phyloP scores from a whole-genome alignment of 768 basidiomycete species.

The Pleurotus salmoneostramineus region DNA sequence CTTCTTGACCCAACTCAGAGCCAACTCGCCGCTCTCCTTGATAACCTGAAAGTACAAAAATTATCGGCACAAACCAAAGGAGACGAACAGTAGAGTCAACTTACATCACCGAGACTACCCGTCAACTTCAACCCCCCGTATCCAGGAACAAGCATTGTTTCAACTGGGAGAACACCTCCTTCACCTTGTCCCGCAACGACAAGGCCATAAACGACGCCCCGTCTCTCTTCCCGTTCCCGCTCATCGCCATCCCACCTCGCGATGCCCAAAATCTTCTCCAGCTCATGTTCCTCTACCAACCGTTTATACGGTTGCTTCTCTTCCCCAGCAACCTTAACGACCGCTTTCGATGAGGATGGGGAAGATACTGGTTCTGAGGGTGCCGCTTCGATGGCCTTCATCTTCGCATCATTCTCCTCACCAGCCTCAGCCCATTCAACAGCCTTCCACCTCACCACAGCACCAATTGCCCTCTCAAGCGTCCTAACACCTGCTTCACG shows the following conservation, averaged over 20 bases:
- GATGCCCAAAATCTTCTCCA: constrained; percentile 84
- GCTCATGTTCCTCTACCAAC: constrained; percentile 60
- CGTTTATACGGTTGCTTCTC: constrained; percentile 42
- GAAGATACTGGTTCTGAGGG: constrained; percentile 3
- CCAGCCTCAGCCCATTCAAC: constrained; percentile 83
- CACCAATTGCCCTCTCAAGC: constrained; percentile 82
- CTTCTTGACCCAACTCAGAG: constrained; percentile 89
- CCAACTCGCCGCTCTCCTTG: constrained; percentile 87
- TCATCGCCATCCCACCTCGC: constrained; percentile 80
- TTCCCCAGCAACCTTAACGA: constrained; percentile 15
- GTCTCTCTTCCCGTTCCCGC: constrained; percentile 64
- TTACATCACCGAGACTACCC: constrained; percentile 77
- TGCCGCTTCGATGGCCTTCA: constrained; percentile 8
- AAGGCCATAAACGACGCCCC: constrained; percentile 81
- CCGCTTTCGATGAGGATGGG: constrained; percentile 3
- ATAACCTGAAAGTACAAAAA: constrained; percentile 51
- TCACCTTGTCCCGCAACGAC: constrained; percentile 89
- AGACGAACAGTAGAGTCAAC: constrained; percentile 12
- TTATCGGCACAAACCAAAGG: not conserved
- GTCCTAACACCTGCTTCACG: constrained; percentile 92
- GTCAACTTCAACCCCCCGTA: constrained; percentile 72
- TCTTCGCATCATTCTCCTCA: constrained; percentile 28
- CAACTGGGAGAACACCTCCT: constrained; percentile 81
- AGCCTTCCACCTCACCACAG: constrained; percentile 87
- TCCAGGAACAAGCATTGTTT: constrained; percentile 78